Conservation (phyloP, 257 asterid genomes). For the Fraxinus pennsylvanica region DNA sequence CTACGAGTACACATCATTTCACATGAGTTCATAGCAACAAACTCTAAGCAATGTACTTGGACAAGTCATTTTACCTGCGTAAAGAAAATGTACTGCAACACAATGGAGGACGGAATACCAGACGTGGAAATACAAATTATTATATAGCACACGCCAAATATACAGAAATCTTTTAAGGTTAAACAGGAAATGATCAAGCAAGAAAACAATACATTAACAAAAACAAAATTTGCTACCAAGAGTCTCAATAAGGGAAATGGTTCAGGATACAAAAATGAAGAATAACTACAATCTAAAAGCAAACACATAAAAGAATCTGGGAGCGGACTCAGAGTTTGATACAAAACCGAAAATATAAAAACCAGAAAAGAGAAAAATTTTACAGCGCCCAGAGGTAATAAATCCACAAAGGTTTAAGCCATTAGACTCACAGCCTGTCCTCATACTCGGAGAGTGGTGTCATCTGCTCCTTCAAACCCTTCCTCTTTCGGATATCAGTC, state of each 20-base stretch:
- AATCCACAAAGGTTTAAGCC: background rate
- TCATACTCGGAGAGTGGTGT: constrained; percentile 48
- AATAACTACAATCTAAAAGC: background rate
- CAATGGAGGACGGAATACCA: no score
- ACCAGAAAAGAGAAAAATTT: background rate
- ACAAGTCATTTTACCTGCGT: no score
- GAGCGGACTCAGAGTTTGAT: background rate
- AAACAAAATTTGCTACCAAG: background rate
- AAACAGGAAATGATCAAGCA: background rate
- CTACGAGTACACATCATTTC: no score
- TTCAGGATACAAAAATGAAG: background rate
- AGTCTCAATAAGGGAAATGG: background rate
- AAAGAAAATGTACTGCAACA: no score
- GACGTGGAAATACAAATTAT: no score
- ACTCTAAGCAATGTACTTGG: no score
- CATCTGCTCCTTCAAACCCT: constrained; percentile 55
- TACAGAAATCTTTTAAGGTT: no score
- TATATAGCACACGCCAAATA: no score
- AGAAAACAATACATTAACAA: background rate
- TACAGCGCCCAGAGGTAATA: background rate
- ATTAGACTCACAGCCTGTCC: constrained; percentile 39
- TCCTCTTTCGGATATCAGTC: constrained; percentile 44
- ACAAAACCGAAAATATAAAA: background rate
- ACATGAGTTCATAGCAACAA: no score
- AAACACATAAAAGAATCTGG: background rate